A percentile compares a stretch with the other conserved stretches of the same genome.
Conservation (phyloP, 345 rosid species). For the Eucalyptus pauciflora region DNA sequence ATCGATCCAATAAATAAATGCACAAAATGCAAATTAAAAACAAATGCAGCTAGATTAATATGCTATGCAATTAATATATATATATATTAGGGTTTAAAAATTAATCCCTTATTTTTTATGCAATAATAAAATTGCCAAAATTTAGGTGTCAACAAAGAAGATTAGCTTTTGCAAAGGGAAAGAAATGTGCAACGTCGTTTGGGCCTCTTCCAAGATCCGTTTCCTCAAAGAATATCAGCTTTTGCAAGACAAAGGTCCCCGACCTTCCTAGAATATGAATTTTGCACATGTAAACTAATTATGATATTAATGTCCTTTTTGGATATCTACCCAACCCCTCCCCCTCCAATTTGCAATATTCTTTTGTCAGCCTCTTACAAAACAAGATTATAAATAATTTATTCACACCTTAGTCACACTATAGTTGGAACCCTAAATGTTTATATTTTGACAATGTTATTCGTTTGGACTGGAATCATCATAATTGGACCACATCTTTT, state of each 20-base stretch:
- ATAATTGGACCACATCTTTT: background rate
- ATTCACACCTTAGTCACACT: background rate
- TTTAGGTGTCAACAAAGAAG: background rate
- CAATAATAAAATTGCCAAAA: too few relatives aligned
- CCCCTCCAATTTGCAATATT: background rate
- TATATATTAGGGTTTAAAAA: too few relatives aligned
- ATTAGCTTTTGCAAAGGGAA: background rate
- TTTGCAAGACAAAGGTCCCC: background rate
- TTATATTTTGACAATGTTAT: background rate
- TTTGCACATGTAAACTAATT: background rate
- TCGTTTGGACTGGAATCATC: background rate
- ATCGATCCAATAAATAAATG: too few relatives aligned
- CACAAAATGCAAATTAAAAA: too few relatives aligned
- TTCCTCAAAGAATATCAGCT: background rate
- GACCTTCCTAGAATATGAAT: background rate
- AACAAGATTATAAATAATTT: background rate
- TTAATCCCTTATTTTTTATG: too few relatives aligned
- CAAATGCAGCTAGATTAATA: too few relatives aligned
- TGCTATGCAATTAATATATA: too few relatives aligned
- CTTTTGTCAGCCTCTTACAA: background rate
- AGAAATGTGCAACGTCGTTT: too few relatives aligned
- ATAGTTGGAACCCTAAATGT: background rate
- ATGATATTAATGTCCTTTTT: background rate
- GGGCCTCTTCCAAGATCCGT: too few relatives aligned
- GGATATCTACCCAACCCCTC: background rate